Conservation (phyloP, 164 flowering plant species). For the Santalum album region DNA sequence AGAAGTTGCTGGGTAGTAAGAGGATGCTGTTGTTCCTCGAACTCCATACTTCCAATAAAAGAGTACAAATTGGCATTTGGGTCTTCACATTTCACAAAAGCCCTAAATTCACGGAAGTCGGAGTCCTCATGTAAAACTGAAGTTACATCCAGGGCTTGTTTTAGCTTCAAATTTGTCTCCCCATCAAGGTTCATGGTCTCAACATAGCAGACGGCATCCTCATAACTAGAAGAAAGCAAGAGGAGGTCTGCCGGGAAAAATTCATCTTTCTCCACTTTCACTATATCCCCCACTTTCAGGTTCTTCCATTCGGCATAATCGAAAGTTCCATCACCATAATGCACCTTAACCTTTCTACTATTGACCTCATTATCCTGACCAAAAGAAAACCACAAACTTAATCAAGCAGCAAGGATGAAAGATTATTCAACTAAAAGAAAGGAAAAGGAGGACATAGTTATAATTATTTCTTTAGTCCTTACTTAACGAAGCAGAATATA, state of each 20-base stretch:
- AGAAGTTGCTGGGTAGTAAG: conserved; percentile 83
- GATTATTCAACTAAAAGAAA: too few species aligned
- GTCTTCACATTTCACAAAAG: conserved; percentile 77
- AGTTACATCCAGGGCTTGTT: conserved; percentile 78
- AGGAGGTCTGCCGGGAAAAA: conserved; percentile 90
- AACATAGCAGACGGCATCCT: conserved; percentile 83
- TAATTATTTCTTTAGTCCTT: too few species aligned
- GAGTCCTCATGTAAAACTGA: conserved; percentile 45
- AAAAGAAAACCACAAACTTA: too few species aligned
- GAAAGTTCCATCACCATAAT: conserved; percentile 47
- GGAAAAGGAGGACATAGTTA: too few species aligned
- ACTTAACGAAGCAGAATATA: too few species aligned
- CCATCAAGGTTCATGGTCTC: conserved; percentile 99
- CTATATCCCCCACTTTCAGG: conserved; percentile 78
- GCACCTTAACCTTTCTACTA: conserved; percentile 71
- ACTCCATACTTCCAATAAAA: conserved; percentile 79
- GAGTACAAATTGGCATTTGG: conserved; percentile 85
- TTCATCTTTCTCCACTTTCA: conserved; percentile 75
- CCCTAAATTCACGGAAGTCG: conserved; percentile 52
- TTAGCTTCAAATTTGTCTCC: conserved; percentile 86
- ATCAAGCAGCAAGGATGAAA: too few species aligned
- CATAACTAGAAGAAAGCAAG: conserved; percentile 83
- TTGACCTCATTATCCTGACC: conserved; percentile 81
- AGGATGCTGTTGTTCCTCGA: conserved; percentile 46
- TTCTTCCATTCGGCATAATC: conserved; percentile 62